Evolutionary conservation across 331 rosid species (phyloP).

Genomic region (Acacia pycnantha): DNA sequence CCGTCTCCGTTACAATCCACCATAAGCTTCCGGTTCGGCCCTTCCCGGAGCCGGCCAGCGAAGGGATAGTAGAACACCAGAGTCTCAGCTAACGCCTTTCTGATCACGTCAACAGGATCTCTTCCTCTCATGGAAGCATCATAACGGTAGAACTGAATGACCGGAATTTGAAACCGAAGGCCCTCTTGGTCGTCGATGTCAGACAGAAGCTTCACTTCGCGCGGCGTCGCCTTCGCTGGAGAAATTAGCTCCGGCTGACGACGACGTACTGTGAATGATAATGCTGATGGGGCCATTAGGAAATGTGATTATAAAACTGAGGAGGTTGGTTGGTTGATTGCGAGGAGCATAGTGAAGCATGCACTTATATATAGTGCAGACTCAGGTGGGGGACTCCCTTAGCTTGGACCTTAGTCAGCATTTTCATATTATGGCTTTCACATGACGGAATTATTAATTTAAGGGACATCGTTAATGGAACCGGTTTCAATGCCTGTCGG

Average conservation of each 20-base stretch:
- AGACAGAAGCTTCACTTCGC: not conserved
- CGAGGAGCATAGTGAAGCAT: not conserved
- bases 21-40: not conserved
- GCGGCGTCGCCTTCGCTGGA: not conserved
- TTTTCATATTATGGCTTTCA: not conserved
- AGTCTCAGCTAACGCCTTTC: not conserved
- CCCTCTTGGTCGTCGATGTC: conserved; percentile 13
- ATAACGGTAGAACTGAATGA: not conserved
- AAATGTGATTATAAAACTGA: not conserved
- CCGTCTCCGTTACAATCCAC: conserved; percentile 2
- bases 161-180: not conserved
- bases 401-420: not conserved
- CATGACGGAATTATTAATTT: too few relatives aligned
- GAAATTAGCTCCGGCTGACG: not conserved
- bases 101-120: not conserved
- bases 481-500: too few relatives aligned
- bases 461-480: too few relatives aligned
- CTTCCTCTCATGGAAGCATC: not conserved
- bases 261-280: not conserved
- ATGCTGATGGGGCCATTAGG: not conserved
- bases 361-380: not conserved
- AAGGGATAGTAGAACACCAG: conserved; percentile 12
- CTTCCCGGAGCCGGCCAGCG: not conserved
- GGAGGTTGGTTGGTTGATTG: not conserved
- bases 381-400: not conserved